Conservation (phyloP, 2,329 filamentous ascomycete species). For the Aspergillus chevalieri region DNA sequence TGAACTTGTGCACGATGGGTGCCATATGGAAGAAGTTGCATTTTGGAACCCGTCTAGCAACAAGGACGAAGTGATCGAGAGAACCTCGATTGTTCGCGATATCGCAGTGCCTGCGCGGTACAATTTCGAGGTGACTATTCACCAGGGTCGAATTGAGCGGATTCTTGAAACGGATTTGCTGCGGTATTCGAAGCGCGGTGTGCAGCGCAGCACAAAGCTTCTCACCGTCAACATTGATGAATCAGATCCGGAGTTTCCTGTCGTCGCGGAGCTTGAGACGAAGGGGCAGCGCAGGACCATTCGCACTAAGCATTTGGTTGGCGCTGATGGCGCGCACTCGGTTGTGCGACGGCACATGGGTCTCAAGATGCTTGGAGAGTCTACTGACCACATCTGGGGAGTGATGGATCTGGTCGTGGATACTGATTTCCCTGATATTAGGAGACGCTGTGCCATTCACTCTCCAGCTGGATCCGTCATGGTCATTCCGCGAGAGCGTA, state of each 20-base stretch:
- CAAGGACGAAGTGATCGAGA: slow-evolving; percentile 49
- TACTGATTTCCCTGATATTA: slow-evolving; percentile 72
- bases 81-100: slow-evolving; percentile 50
- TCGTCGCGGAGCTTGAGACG: slow-evolving; percentile 28
- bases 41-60: slow-evolving; percentile 62
- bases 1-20: slow-evolving; percentile 34
- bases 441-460: slow-evolving; percentile 73
- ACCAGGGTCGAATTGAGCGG: slow-evolving; percentile 66
- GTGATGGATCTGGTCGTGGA: slow-evolving; percentile 68
- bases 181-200: slow-evolving; percentile 50
- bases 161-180: slow-evolving; percentile 62
- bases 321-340: slow-evolving; percentile 65
- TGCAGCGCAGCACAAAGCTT: slow-evolving; percentile 63
- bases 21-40: slow-evolving; percentile 50
- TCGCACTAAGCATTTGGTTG: slow-evolving; percentile 63
- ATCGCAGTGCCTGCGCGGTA: slow-evolving; percentile 63
- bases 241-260: slow-evolving; percentile 37
- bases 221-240: slow-evolving; percentile 55
- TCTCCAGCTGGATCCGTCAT: slow-evolving; percentile 69
- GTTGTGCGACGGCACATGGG: slow-evolving; percentile 54
- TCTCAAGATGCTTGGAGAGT: slow-evolving; percentile 56
- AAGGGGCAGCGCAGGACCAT: slow-evolving; percentile 35
- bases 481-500: slow-evolving; percentile 67
- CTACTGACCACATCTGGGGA: slow-evolving; percentile 66
- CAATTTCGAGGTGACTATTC: slow-evolving; percentile 63